These are phyloP conservation scores for Penicillium sp. DNA, from an alignment of 2,329 filamentous ascomycete species.

Conservation along the genomic window DNA sequence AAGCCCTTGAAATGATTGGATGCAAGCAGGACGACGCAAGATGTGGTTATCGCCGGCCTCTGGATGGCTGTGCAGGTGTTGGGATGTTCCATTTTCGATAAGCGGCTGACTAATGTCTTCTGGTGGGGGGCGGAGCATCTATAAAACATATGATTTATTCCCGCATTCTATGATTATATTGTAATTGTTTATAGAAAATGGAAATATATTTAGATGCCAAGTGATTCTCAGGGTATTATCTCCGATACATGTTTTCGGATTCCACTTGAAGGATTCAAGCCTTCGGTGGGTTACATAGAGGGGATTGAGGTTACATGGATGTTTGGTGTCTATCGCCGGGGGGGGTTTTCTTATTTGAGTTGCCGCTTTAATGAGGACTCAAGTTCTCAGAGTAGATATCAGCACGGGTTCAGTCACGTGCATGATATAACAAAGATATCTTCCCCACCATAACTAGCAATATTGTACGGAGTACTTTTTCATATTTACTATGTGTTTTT, in stretches of 20 bases:
- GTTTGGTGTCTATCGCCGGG: neutral
- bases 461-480: too few relatives aligned
- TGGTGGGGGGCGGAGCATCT: neutral
- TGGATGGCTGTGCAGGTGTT: slow-evolving; percentile 16
- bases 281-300: neutral
- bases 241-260: neutral
- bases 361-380: neutral
- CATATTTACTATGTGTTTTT: too few relatives aligned
- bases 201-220: neutral
- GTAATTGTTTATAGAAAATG: neutral
- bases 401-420: neutral
- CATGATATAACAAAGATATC: too few relatives aligned
- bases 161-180: neutral
- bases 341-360: neutral
- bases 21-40: neutral
- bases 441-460: too few relatives aligned
- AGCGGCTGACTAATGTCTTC: slow-evolving; percentile 6
- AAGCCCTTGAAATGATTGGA: slow-evolving; percentile 18
- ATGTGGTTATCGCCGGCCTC: slow-evolving; percentile 20
- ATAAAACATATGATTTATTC: too few relatives aligned
- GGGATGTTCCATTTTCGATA: slow-evolving; percentile 3
- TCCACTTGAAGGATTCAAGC: neutral
- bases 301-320: neutral
- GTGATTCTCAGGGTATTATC: neutral
- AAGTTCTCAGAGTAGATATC: neutral